Evolutionary conservation across 495 filamentous ascomycete genomes (phyloP).

Genomic region (Symbiotaphrina buchneri): DNA sequence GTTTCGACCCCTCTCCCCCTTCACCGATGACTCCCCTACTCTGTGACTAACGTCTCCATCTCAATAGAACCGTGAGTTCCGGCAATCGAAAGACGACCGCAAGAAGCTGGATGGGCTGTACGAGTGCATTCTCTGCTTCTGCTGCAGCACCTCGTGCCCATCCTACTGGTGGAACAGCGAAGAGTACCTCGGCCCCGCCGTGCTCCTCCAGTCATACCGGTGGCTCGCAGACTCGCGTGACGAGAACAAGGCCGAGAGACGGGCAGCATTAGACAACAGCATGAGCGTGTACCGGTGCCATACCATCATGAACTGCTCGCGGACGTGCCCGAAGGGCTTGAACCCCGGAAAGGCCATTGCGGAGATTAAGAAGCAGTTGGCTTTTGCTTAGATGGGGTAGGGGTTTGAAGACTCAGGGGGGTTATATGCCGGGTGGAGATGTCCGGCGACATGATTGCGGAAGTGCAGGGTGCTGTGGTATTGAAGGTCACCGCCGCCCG

Average conservation of each 20-base stretch:
- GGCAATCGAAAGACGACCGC: slow-evolving; percentile 72
- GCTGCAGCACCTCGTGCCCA: slow-evolving; percentile 94
- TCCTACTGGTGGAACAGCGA: slow-evolving; percentile 99
- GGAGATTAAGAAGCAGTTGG: slow-evolving; percentile 96
- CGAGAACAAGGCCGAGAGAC: slow-evolving; percentile 65
- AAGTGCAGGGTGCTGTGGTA: too few species aligned
- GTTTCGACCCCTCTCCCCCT: too few species aligned
- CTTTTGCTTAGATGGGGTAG: slow-evolving; percentile 27
- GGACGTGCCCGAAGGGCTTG: slow-evolving; percentile 93
- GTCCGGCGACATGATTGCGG: too few species aligned
- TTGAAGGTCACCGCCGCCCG: too few species aligned
- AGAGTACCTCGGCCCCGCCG: slow-evolving; percentile 92
- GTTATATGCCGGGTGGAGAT: too few species aligned
- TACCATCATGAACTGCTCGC: slow-evolving; percentile 94
- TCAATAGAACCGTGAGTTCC: slow-evolving; percentile 60
- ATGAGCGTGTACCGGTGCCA: slow-evolving; percentile 98
- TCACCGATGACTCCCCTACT: slow-evolving; percentile 4
- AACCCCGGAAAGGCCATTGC: slow-evolving; percentile 90
- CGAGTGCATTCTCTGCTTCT: slow-evolving; percentile 98
- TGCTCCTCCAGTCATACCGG: slow-evolving; percentile 89
- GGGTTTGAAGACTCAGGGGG: too few species aligned
- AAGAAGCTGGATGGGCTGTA: slow-evolving; percentile 96
- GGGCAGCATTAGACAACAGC: slow-evolving; percentile 82
- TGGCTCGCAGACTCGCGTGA: slow-evolving; percentile 90
- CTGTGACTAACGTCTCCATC: neutral